Conservation (phyloP, 2,329 filamentous ascomycete species). For the Nemania abortiva region DNA sequence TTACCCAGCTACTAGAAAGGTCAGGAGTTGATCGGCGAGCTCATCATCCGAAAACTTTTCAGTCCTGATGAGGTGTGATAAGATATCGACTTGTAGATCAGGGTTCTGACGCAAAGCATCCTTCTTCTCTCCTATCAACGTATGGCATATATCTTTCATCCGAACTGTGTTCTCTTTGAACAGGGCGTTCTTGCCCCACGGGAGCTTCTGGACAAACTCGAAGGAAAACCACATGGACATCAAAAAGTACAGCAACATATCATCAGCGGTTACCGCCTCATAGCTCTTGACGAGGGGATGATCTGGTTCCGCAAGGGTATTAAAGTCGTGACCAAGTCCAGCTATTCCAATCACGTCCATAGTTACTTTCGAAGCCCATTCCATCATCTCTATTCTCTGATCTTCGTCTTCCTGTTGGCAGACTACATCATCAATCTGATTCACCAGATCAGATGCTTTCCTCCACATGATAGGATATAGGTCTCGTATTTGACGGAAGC, state of each 20-base stretch:
- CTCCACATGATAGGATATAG: constrained; percentile 3
- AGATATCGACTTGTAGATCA: neutral
- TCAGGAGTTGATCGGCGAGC: neutral
- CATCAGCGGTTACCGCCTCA: neutral
- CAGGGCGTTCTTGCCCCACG: neutral
- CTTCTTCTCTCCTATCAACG: neutral
- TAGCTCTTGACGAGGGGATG: neutral
- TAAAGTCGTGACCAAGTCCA: neutral
- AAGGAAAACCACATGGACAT: neutral
- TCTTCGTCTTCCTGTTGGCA: neutral
- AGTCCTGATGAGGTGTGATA: neutral
- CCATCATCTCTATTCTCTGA: neutral
- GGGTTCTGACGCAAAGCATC: neutral
- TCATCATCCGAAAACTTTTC: neutral
- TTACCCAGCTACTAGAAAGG: neutral
- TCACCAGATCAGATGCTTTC: neutral
- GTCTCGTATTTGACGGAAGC: neutral
- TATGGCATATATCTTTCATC: neutral
- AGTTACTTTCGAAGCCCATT: neutral
- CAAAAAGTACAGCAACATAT: neutral
- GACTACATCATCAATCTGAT: neutral
- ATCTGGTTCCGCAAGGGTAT: neutral
- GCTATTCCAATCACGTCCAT: neutral
- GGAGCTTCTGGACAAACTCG: neutral
- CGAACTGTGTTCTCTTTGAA: neutral